Base-by-base conservation (phyloP, 768 basidiomycete species). In the Leccinum olivaceopallidum region DNA sequence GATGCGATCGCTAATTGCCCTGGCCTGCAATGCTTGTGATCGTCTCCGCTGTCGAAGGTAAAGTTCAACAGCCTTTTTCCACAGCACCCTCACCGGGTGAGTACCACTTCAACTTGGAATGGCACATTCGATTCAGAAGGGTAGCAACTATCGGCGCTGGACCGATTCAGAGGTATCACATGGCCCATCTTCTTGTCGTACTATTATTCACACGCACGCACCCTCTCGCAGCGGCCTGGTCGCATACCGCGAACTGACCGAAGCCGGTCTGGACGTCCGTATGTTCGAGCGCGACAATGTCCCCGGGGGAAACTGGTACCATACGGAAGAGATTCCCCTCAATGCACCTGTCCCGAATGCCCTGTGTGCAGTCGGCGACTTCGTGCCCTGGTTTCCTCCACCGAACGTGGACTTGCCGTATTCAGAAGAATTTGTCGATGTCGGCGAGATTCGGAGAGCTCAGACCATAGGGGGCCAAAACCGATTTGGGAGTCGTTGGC, bases 81-180 rank as follows among this genome's bases (percentile, higher is more conserved):
- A 13, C 37, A 6, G 48, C 57, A 26, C 18, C 53, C 4, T 28
- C 13, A 9, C 34, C 8, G 3, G 57, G 50, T 9, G 55, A 61
- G 14, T 63, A 63, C 22, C 59, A 56, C 24, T 67, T 67, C 37
- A 24, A 56, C 24, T 67, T 64, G 26, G 18, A 39, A 18, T 59
- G 62, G 62, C 65, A 50, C 13, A 64, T 67, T 20, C 60, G 26
- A 26, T 26, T 26, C 26, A 26, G 26, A 37, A 60, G 18, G 55
- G 65, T 67, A n/a, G 65, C 59, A 6, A 20, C 61, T 30, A 55
- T 67, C 6, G 66, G 66, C 2, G 66, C 65, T 14, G 65, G 65
- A 4, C 62, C 65, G 53, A 26, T 26, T 26, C 26, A 26, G 26
- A 55, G 65, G 65, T 66, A 9, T 49, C 14, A 37, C 6, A 37